Percentiles rank a stretch among this genome's conserved stretches.
Conservation (phyloP, 2,329 filamentous ascomycete species). For the Aspergillus texensis region DNA sequence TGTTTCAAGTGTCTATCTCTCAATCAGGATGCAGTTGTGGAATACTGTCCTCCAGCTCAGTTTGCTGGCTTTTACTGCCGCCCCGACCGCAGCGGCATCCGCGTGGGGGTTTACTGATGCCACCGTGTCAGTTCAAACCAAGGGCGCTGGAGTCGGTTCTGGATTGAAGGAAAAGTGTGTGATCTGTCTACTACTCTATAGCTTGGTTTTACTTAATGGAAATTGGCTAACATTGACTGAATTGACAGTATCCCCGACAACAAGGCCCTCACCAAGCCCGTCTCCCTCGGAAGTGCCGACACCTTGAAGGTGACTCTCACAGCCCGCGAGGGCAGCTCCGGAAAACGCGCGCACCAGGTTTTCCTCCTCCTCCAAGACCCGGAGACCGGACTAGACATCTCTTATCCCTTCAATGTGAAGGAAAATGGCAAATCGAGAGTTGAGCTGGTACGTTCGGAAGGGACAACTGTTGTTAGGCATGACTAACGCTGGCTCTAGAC, state of each 20-base stretch:
- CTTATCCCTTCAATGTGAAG: constrained; percentile 81
- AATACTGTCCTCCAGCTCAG: constrained; percentile 38
- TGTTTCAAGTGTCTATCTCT: constrained; percentile 1
- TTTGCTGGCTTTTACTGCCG: constrained; percentile 39
- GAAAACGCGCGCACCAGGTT: constrained; percentile 88
- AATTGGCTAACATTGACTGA: neutral
- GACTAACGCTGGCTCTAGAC: constrained; percentile 56
- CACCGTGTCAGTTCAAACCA: constrained; percentile 61
- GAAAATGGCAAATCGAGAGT: constrained; percentile 84
- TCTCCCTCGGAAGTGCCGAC: constrained; percentile 69
- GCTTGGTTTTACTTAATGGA: neutral
- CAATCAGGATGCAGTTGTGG: constrained; percentile 41
- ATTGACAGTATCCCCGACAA: constrained; percentile 59
- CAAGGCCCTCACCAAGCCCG: constrained; percentile 62
- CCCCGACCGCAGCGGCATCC: constrained; percentile 50
- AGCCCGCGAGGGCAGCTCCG: constrained; percentile 73
- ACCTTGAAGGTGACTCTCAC: constrained; percentile 82
- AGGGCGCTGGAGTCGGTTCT: constrained; percentile 59
- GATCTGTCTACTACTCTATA: neutral
- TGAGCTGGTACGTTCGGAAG: constrained; percentile 69
- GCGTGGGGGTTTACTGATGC: constrained; percentile 67
- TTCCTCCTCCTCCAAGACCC: constrained; percentile 82
- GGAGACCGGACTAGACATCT: constrained; percentile 77
- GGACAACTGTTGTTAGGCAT: neutral
- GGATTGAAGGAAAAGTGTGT: constrained; percentile 60